Evolutionary conservation across 352 stramenopile genomes (phyloP), one percentile per base, ranked within the genome.

Genomic region (Detonula confervacea): DNA sequence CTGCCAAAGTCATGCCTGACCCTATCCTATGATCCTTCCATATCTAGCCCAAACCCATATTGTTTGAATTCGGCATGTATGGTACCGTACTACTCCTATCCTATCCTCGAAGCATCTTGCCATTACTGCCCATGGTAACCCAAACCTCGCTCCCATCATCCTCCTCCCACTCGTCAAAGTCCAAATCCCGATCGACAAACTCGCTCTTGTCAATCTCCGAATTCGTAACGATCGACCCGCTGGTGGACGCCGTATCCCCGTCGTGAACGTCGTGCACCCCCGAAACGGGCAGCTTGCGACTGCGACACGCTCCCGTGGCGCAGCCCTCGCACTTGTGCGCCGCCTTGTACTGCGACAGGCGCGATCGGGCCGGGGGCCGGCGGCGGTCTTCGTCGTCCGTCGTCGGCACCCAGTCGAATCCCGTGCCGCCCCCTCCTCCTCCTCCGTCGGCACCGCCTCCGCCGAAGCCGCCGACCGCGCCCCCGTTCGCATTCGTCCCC

Each of bases 161-260:
- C 20, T 73, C 70, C 12, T 83, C 75, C 63, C 63, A 81, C 64
- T 71, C 70, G 47, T 70, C 46, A 67, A 84, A 80, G 20, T 84
- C 70, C 14, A 72, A 61, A 73, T 81, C 77, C 30, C 55, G 47
- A 71, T 84, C 77, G 8, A 65, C 18, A 47, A 78, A 84, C 25
- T 84, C 77, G 2, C 52, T 30, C 39, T 84, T 80, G 33, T 84
- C 77, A 18, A 84, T 67, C n/a, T 49, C 25, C 65, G 55, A 73
- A 57, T 81, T 77, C 0, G 77, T 84, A 22, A 77, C 22, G 8
- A 81, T 52, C 42, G 54, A 73, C 4, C 51, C 61, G 18, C 70
- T 70, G 16, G 77, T 84, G 44, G 77, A 81, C 5, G 66, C 52
- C 11, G 77, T 84, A 54, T 84, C 64, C 25, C 77, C 77, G 37